phyloP scores from a whole-genome alignment of 768 basidiomycete genomes.

The Roridomyces roridus region DNA sequence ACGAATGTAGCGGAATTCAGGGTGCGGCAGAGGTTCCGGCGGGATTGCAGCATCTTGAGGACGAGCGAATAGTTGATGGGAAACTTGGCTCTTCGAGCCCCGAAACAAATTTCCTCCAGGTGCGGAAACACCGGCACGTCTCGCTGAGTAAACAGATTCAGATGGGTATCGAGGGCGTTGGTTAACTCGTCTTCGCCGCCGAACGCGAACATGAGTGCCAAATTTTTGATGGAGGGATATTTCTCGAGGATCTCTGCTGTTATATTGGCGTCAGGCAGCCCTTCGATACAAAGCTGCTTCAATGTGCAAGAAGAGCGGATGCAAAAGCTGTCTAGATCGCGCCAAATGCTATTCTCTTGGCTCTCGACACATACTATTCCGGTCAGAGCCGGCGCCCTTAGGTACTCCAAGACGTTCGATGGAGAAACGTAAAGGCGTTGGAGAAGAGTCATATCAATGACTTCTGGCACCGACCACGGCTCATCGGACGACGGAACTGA shows the following conservation, averaged over 20 bases:
- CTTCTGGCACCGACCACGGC: background rate
- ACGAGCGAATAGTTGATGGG: background rate
- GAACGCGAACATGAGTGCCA: background rate
- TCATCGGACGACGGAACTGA: background rate
- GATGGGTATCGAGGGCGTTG: background rate
- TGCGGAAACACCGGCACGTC: background rate
- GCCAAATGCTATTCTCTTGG: background rate
- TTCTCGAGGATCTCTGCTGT: background rate
- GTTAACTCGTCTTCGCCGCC: background rate
- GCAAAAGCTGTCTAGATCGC: background rate
- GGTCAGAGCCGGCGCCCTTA: background rate
- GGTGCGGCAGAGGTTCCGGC: background rate
- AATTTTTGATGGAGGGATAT: background rate
- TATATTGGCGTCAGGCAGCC: background rate
- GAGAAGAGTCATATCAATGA: background rate
- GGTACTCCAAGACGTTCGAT: background rate
- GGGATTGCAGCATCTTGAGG: slow-evolving; percentile 1
- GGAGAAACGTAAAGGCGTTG: background rate
- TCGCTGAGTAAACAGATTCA: background rate
- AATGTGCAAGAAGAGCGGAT: background rate
- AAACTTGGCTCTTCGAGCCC: background rate
- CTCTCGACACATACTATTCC: background rate
- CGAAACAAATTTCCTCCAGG: background rate
- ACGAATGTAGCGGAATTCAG: too few relatives aligned
- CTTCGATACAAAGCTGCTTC: background rate